These are phyloP conservation scores for Aphanomyces invadans DNA, from an alignment of 352 stramenopile genomes.

Conservation along the genomic window DNA sequence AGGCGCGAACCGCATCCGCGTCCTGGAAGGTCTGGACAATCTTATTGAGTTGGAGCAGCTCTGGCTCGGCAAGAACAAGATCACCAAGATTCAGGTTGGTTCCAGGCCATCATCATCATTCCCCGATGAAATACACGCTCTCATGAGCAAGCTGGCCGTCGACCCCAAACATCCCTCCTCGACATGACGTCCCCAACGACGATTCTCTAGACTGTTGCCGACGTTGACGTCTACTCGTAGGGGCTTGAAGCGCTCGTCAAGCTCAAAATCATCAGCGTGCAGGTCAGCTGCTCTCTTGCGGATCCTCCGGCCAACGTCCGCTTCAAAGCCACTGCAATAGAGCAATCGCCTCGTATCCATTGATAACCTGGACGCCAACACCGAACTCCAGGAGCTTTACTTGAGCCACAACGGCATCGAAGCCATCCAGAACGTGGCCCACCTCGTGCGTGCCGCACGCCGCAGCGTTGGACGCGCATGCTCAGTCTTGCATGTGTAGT, in stretches of 20 bases:
- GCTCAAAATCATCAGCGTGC: conserved; percentile 80
- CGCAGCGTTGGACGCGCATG: not conserved
- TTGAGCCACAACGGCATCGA: conserved; percentile 96
- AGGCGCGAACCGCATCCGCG: conserved; percentile 91
- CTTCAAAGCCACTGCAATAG: conserved; percentile 56
- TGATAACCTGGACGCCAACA: conserved; percentile 83
- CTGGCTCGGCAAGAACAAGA: conserved; percentile 98
- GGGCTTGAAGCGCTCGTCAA: conserved; percentile 81
- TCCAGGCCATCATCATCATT: too few species aligned
- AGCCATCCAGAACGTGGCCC: conserved; percentile 58
- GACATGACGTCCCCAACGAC: too few species aligned
- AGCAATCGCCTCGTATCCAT: conserved; percentile 94
- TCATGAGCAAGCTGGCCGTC: too few species aligned
- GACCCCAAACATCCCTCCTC: too few species aligned
- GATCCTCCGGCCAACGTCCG: too few species aligned
- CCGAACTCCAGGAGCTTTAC: conserved; percentile 94
- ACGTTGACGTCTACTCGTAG: too few species aligned
- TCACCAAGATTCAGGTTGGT: conserved; percentile 84
- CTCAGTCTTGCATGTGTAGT: conserved; percentile 30
- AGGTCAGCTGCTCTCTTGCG: conserved; percentile 28
- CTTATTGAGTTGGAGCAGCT: conserved; percentile 90
- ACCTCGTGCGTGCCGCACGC: conserved; percentile 69
- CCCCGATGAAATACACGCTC: too few species aligned
- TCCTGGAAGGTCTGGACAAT: conserved; percentile 88
- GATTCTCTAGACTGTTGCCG: too few species aligned